Evolutionary conservation across 306 rosid species (phyloP).

Genomic region (Cicer judaicum): DNA sequence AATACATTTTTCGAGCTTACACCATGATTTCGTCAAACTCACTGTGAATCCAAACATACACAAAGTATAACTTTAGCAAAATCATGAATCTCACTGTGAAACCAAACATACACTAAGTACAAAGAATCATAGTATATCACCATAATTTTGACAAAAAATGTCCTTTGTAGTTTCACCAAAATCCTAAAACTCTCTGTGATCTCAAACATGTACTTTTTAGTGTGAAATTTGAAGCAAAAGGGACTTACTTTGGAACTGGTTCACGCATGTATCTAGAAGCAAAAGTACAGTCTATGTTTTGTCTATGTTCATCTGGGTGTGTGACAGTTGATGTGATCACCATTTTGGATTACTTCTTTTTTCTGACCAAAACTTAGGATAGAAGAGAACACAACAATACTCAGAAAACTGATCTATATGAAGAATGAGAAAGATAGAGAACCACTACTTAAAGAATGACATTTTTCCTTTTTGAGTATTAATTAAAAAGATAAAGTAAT

Average conservation of each 20-base stretch:
- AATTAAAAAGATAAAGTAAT: no score
- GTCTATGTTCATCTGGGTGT: conserved; percentile 47
- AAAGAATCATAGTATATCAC: no score
- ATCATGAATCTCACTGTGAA: no score
- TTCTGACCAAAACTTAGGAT: neutral
- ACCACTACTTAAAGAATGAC: neutral
- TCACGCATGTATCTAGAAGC: conserved; percentile 69
- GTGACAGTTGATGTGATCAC: conserved; percentile 52
- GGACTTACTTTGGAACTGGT: conserved; percentile 57
- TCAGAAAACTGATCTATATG: neutral
- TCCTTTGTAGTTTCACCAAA: no score
- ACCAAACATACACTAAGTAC: no score
- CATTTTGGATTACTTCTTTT: conserved; percentile 45
- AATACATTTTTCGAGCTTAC: no score
- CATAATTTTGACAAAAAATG: no score
- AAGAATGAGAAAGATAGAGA: neutral
- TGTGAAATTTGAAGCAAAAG: neutral
- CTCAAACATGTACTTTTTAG: no score
- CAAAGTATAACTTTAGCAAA: no score
- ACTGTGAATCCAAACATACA: no score
- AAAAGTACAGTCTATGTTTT: conserved; percentile 52
- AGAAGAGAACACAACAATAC: neutral
- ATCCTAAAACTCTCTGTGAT: no score
- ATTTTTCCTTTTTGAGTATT: neutral
- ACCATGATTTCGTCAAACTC: no score